These are phyloP conservation scores for Knufia fluminis DNA, from an alignment of 2,329 filamentous ascomycete species.

Conservation along the genomic window DNA sequence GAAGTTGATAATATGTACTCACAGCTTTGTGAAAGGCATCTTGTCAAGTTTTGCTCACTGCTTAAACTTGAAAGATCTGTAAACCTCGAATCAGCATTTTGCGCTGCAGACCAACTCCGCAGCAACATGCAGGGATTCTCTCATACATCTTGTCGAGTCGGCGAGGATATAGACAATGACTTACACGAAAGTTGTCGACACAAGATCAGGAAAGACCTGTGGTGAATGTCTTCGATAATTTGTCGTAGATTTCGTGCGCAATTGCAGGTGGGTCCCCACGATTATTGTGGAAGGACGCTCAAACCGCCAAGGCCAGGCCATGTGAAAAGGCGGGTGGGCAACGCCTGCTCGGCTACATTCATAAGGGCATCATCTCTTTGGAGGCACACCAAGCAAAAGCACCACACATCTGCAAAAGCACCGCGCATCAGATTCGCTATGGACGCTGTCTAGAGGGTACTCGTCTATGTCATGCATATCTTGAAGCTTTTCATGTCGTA, in stretches of 20 bases:
- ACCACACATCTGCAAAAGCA: not conserved
- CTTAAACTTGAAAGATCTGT: conserved; percentile 13
- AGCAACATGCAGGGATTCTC: conserved; percentile 95
- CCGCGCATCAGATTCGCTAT: not conserved
- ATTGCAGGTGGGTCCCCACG: too few relatives aligned
- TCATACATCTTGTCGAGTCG: conserved; percentile 19
- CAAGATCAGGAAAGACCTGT: not conserved
- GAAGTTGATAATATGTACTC: conserved; percentile 5
- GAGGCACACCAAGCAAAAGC: too few relatives aligned
- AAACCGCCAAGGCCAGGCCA: too few relatives aligned
- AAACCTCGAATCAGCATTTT: conserved; percentile 96
- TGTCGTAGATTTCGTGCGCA: not conserved
- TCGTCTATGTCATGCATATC: conserved; percentile 1
- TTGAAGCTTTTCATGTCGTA: not conserved
- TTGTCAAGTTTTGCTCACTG: conserved; percentile 7
- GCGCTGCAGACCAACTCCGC: conserved; percentile 93
- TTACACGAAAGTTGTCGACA: conserved; percentile 7
- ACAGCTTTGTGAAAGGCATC: conserved; percentile 69
- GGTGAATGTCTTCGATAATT: not conserved
- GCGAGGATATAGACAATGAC: not conserved
- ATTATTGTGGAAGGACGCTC: too few relatives aligned
- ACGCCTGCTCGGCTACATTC: too few relatives aligned
- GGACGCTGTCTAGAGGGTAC: not conserved
- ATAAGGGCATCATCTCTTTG: too few relatives aligned
- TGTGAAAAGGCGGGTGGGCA: too few relatives aligned